Conservation (phyloP, 306 rosid species). For the Prunus mongolica region DNA sequence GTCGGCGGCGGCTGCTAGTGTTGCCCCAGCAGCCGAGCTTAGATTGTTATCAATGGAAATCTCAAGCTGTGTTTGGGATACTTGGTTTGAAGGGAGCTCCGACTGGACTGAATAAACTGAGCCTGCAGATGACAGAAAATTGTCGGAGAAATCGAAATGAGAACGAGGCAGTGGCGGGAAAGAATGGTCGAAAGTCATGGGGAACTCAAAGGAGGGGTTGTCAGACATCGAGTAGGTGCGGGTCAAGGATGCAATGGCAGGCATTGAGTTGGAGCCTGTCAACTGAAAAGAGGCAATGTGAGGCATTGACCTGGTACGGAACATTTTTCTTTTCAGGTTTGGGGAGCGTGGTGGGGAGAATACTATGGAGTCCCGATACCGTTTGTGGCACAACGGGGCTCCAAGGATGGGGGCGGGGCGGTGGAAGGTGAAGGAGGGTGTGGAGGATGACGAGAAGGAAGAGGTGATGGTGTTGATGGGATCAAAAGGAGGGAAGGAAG, state of each 20-base stretch:
- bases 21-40: constrained; percentile 17
- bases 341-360: constrained; percentile 27
- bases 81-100: constrained; percentile 74
- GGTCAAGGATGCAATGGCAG: constrained; percentile 20
- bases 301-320: constrained; percentile 3
- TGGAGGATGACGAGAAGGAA: constrained; percentile 15
- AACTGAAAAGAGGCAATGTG: constrained; percentile 32
- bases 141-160: constrained; percentile 35
- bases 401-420: constrained; percentile 50
- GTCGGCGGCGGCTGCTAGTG: background rate
- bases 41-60: constrained; percentile 25
- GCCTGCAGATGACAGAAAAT: background rate
- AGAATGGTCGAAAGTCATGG: constrained; percentile 19
- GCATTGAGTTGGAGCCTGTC: background rate
- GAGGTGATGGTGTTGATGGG: constrained; percentile 5
- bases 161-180: constrained; percentile 33
- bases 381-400: constrained; percentile 44
- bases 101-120: constrained; percentile 29
- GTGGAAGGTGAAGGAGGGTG: constrained; percentile 56
- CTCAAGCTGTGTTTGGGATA: constrained; percentile 31
- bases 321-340: background rate
- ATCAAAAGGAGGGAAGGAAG: constrained; percentile 16
- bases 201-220: constrained; percentile 39
- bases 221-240: background rate
- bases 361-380: constrained; percentile 17